Base-by-base conservation (phyloP, 257 asterid species). In the Salvia rosmarinus region DNA sequence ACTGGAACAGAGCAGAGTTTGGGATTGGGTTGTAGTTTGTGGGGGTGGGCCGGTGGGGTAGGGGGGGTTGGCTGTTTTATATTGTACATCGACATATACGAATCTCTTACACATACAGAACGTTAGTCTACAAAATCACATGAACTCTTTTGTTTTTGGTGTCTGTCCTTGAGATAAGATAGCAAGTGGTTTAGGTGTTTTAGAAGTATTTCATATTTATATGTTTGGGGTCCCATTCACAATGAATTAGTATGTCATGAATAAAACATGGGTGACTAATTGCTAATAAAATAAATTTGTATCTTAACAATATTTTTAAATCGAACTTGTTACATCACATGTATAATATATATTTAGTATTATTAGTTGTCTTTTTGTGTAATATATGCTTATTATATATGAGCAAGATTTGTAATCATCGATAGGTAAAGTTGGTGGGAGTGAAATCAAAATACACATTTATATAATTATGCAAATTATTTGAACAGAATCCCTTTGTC, bases 141-240 rank as follows among this genome's bases (percentile, higher is more conserved):
- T 19, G 42, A 42, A 42, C 9, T 7, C 2, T 62, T 60, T 42
- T 14, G 67, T 70, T 39, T 14, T 13, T 55, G 17, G 40, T 6
- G 57, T 51, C 5, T 43, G 73, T 30, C 43, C 23, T 21, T 74
- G 19, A 19, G 55, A 50, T 56, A 39, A 57, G 43, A 6, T 37
- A 16, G 69, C 75, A 68, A 60, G 8, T 68, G 65, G 59, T 23
- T 50, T 37, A 44, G 62, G 68, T 75, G 16, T 6, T 34, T 54
- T 40, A 61, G 43, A 19, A 19, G 75, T 59, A 68, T 58, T 2
- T 23, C 30, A 25, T 20, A 43, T 37, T 72, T 62, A 19, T 9
- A 7, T 25, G 54, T 20, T 1, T 25, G 44, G 43, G 63, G 54
- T 40, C 66, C 70, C 64, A n/a, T n/a, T n/a, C n/a, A n/a, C n/a